Base-by-base conservation (phyloP, 768 basidiomycete genomes). In the Russula abietina region DNA sequence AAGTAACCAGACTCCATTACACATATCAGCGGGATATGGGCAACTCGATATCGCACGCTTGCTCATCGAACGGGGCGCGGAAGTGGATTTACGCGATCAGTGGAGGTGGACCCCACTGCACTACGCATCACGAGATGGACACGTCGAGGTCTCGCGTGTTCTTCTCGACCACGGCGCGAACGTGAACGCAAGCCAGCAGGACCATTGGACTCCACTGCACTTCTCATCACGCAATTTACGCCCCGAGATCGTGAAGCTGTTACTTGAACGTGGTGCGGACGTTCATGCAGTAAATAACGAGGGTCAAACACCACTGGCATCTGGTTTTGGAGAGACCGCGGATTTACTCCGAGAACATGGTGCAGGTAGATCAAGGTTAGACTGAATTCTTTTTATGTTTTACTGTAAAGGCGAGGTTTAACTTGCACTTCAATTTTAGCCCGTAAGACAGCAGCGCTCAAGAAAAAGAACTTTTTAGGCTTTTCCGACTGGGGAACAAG, bases 21-120 rank as follows among this genome's bases (percentile, higher is more conserved):
- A 24, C 16, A 24, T 14, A 16, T 57, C 57, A 7, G 39, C 57
- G 11, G 16, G 0, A 3, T 11, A 38, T 3, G 61, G 57, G n/a
- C 24, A 38, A 1, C 2, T 49, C 16, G 41, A 63, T 1, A 36
- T 53, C 22, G 57, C 30, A 7, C 24, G 41, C n/a, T 36, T 36
- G 12, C 50, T 63, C 7, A 19, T 63, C 33, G 57, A 52, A 10
- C 26, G 19, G 11, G 43, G 33, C 14, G 62, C 57, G 22, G 57
- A 45, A 11, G 55, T 61, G 19, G 54, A 61, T 28, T 7, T 30
- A 9, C 33, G 52, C 1, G 52, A 55, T 28, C 5, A 1, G 3
- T 3, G 2, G 36, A 36, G 26, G 11, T 55, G 52, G 41, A 48
- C 61, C 8, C 50, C 57, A 0, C 24, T 62, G 26, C 55, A 48